These are phyloP conservation scores for Coemansia sp. DNA, from an alignment of 192 early-diverging fungal species.

Conservation along the genomic window DNA sequence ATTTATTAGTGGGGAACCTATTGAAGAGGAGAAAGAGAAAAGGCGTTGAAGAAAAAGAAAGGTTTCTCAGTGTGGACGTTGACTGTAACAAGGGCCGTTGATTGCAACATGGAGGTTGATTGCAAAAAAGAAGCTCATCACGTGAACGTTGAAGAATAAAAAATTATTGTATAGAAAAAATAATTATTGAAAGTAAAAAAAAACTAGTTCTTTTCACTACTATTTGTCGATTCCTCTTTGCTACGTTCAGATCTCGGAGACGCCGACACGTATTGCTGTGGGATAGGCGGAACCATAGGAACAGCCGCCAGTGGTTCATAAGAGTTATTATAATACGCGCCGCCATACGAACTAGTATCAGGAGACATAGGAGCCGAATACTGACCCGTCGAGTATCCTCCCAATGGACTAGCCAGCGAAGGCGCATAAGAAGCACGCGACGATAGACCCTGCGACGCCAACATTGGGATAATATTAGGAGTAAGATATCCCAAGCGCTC, in stretches of 20 bases:
- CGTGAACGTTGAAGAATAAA: neutral
- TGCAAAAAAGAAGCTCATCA: neutral
- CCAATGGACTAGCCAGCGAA: slow-evolving; percentile 21
- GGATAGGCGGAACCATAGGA: slow-evolving; percentile 17
- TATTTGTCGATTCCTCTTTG: slow-evolving; percentile 1
- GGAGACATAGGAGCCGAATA: slow-evolving; percentile 16
- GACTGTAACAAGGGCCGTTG: neutral
- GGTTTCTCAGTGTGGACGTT: neutral
- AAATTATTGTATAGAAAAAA: neutral
- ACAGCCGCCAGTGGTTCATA: neutral
- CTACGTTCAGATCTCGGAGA: slow-evolving; percentile 21
- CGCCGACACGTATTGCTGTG: slow-evolving; percentile 21
- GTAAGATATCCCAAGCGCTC: slow-evolving; percentile 56
- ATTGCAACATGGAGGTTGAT: neutral
- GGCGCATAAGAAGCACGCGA: slow-evolving; percentile 9
- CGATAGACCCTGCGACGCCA: slow-evolving; percentile 38
- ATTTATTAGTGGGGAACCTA: neutral
- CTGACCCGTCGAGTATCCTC: neutral
- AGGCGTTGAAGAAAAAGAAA: neutral
- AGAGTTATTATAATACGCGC: neutral
- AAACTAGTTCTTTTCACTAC: slow-evolving; percentile 8
- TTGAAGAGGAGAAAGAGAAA: neutral
- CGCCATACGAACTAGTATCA: neutral
- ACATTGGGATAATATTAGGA: slow-evolving; percentile 44
- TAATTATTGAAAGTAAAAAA: neutral